A percentile compares a stretch with the other conserved stretches of the same genome.
phyloP scores from a whole-genome alignment of 1,284 basidiomycete genomes.

The Melampsora occidentalis region DNA sequence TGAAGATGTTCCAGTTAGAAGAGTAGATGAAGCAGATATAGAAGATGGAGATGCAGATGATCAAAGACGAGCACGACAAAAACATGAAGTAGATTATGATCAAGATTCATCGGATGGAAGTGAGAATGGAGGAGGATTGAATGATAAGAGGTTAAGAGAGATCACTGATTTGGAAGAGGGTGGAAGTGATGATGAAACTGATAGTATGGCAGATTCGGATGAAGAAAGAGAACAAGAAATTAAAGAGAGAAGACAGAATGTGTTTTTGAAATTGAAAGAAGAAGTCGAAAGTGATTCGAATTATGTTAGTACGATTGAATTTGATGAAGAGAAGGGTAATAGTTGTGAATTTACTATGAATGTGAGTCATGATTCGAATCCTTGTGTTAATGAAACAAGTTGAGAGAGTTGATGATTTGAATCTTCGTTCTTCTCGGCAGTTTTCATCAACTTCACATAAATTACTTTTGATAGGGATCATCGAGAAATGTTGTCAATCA shows the following conservation, averaged over 20 bases:
- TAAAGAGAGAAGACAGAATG: conserved; percentile 47
- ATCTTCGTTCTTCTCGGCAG: conserved; percentile 58
- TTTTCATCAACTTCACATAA: conserved; percentile 69
- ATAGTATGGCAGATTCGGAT: conserved; percentile 59
- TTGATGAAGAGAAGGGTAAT: conserved; percentile 30
- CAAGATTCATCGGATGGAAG: conserved; percentile 58
- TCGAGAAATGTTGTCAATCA: conserved; percentile 77
- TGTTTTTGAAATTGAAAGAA: conserved; percentile 49
- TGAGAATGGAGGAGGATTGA: conserved; percentile 45
- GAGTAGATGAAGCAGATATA: conserved; percentile 47
- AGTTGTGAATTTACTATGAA: conserved; percentile 37
- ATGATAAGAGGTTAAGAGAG: conserved; percentile 59
- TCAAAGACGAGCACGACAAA: conserved; percentile 63
- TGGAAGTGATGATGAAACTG: conserved; percentile 59
- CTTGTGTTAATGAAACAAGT: not conserved
- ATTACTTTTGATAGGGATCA: conserved; percentile 81
- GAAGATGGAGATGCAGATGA: conserved; percentile 73
- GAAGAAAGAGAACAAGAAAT: conserved; percentile 67
- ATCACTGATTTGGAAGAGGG: conserved; percentile 45
- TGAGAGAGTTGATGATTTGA: not conserved
- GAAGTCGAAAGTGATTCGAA: conserved; percentile 45
- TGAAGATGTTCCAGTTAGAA: conserved; percentile 59
- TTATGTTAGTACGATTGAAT: conserved; percentile 31
- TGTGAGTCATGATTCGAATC: conserved; percentile 18
- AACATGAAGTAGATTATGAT: conserved; percentile 70